Base-by-base conservation (phyloP, 2,329 filamentous ascomycete species). In the Phaeosphaeria sp. region DNA sequence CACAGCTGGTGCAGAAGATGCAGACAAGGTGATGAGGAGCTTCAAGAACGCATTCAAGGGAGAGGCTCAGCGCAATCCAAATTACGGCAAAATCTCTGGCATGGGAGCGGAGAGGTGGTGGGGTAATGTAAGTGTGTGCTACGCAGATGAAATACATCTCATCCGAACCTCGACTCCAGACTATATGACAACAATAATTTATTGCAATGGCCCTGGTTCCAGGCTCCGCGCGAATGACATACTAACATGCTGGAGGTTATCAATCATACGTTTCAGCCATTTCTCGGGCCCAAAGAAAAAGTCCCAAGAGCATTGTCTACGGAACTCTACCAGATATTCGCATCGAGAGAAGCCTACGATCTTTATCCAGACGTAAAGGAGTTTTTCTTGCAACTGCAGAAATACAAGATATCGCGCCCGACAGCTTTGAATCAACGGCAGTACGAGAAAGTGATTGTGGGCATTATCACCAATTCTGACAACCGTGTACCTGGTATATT, bases 401-500 rank as follows among this genome's bases (percentile, higher is more conserved):
- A 43, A 13, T 18, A 40, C 61, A 65, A 51, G 9, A 6, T 36
- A 15, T 22, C 40, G 13, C 36, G 30, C 11, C 52, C 46, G 1
- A 18, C 17, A 1, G 21, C 33, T n/a, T 7, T 45, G 18, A 2
- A 53, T 6, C 42, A 44, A 7, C 79, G 77, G 76, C 69, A 56
- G 6, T 81, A 80, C 66, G 64, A 75, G 15, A 72, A 68, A 13
- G 77, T 82, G 4, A 74, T 86, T 1, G 75, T 87, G 5, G 87
- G 86, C 24, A 78, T 89, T 6, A 80, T 89, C 50, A 86, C 86
- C 11, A 89, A 89, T 68, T 89, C 86, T 0, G 87, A 90, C 63
- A 81, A 85, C 66, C 79, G 87, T n/a, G 83, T 88, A 0, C 80
- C 82, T 0, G 72, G 73, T 24, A 80, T 89, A 21, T 72, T 89